Conservation (phyloP, 257 asterid species). For the Solanum pennellii region DNA sequence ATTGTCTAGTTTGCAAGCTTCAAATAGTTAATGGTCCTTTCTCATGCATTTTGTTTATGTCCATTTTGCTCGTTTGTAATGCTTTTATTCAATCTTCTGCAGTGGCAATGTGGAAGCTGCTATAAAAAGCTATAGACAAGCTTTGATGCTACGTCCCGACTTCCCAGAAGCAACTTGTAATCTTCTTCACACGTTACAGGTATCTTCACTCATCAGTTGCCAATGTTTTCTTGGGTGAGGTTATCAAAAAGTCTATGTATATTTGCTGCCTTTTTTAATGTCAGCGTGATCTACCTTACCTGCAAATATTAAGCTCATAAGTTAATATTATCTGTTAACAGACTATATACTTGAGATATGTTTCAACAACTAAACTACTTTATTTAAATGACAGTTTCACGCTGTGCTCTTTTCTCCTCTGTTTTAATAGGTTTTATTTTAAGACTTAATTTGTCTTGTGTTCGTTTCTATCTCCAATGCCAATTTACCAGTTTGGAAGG, state of each 20-base stretch:
- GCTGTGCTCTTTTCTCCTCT: neutral
- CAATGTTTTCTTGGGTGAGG: neutral
- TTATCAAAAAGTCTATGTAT: neutral
- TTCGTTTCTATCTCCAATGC: neutral
- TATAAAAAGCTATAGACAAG: constrained; percentile 83
- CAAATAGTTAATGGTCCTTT: neutral
- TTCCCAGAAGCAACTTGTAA: constrained; percentile 98
- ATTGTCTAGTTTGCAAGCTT: neutral
- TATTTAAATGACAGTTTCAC: neutral
- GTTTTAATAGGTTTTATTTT: neutral
- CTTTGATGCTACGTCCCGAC: constrained; percentile 81
- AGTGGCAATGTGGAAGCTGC: constrained; percentile 94
- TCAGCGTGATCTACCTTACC: neutral
- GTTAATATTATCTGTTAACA: neutral
- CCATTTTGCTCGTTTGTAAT: neutral
- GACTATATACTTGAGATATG: neutral
- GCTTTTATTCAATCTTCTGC: neutral
- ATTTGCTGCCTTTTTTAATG: neutral
- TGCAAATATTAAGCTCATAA: neutral
- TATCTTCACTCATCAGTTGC: neutral
- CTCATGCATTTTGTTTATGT: neutral
- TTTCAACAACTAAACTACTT: neutral
- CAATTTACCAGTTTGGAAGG: neutral
- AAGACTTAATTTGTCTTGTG: neutral
- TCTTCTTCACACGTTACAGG: constrained; percentile 98